Conservation (phyloP, 352 stramenopile genomes). For the Phytophthora multivora region DNA sequence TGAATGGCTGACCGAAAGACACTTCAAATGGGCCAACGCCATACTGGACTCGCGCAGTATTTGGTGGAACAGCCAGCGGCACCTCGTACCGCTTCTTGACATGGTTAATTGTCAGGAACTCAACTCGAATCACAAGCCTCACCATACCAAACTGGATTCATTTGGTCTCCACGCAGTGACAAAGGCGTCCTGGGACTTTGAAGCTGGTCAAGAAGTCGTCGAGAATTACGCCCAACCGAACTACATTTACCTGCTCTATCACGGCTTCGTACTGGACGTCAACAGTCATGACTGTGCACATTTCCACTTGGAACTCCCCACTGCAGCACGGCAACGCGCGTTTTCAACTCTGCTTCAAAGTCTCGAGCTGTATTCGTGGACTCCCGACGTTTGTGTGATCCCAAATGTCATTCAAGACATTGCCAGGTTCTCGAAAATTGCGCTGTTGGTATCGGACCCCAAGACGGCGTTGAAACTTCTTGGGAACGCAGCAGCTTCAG, state of each 20-base stretch:
- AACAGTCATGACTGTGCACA: constrained; percentile 90
- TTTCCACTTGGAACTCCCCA: constrained; percentile 47
- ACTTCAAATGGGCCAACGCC: constrained; percentile 82
- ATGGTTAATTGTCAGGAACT: constrained; percentile 92
- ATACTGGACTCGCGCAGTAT: constrained; percentile 93
- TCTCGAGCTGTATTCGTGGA: constrained; percentile 40
- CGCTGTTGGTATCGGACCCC: constrained; percentile 27
- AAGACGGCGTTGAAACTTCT: constrained; percentile 12
- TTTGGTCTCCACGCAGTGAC: constrained; percentile 63
- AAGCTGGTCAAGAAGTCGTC: constrained; percentile 76
- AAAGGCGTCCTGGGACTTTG: constrained; percentile 67
- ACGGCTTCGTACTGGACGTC: constrained; percentile 86
- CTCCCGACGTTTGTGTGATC: constrained; percentile 45
- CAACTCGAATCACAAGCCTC: constrained; percentile 43
- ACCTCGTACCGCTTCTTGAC: constrained; percentile 94
- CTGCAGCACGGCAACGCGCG: constrained; percentile 7
- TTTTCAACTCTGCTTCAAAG: constrained; percentile 29
- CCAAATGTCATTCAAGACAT: constrained; percentile 2
- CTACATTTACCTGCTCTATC: constrained; percentile 93
- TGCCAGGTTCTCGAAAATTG: constrained; percentile 31
- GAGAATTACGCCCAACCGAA: constrained; percentile 95
- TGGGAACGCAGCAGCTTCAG: neutral
- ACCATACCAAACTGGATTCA: constrained; percentile 53
- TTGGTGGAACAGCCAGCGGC: constrained; percentile 90
- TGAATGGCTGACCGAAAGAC: constrained; percentile 60